phyloP scores from a whole-genome alignment of 2,329 filamentous ascomycete genomes.

The Trichoderma hamatum region DNA sequence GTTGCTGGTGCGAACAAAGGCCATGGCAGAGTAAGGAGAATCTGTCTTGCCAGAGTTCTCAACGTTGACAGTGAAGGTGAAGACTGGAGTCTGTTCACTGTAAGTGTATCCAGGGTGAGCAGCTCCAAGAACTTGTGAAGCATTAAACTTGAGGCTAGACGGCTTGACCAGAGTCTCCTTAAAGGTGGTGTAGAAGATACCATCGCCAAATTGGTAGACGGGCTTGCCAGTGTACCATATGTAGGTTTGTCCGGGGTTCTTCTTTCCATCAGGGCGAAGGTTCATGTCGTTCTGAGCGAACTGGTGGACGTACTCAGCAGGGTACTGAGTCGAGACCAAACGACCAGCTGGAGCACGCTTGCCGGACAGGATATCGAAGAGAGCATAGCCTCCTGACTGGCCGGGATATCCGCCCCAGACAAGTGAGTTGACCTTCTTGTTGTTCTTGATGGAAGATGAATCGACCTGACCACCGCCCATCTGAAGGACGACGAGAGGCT shows the following conservation, averaged over 20 bases:
- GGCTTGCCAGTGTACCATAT: slow-evolving; percentile 57
- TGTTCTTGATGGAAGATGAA: slow-evolving; percentile 50
- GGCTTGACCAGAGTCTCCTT: slow-evolving; percentile 28
- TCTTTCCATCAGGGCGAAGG: slow-evolving; percentile 48
- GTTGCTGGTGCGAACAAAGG: slow-evolving; percentile 50
- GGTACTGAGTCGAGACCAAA: slow-evolving; percentile 58
- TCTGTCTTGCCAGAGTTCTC: slow-evolving; percentile 49
- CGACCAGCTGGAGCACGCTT: slow-evolving; percentile 53
- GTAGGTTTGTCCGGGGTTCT: slow-evolving; percentile 58
- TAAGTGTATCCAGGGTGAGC: slow-evolving; percentile 21
- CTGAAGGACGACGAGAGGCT: slow-evolving; percentile 55
- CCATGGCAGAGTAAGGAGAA: slow-evolving; percentile 57
- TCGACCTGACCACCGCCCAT: slow-evolving; percentile 55
- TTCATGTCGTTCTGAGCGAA: slow-evolving; percentile 59
- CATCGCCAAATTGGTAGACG: slow-evolving; percentile 55
- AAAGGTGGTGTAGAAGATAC: slow-evolving; percentile 61
- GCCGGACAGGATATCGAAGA: slow-evolving; percentile 57
- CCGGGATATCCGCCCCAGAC: slow-evolving; percentile 63
- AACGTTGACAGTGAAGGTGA: slow-evolving; percentile 42
- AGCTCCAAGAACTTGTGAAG: neutral
- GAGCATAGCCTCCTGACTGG: slow-evolving; percentile 58
- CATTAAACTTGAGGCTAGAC: slow-evolving; percentile 20
- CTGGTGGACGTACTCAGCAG: slow-evolving; percentile 51
- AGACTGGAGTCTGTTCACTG: slow-evolving; percentile 7
- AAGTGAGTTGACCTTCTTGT: slow-evolving; percentile 51